Evolutionary conservation across 2,329 filamentous ascomycete species (phyloP).

Genomic region (Calonectria pseudoturangicola): DNA sequence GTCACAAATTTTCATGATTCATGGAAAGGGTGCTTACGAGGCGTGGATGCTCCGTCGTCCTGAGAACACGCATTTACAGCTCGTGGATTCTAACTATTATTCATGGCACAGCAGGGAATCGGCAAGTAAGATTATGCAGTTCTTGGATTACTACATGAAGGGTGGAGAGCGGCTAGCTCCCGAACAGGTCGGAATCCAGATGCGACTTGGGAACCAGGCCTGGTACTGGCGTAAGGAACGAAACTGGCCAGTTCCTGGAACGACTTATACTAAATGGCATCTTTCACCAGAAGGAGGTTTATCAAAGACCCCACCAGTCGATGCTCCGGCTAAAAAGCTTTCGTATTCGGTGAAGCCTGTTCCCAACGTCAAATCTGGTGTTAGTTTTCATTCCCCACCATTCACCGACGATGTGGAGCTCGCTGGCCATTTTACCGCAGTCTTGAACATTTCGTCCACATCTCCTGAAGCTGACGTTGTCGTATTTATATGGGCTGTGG

Average conservation of each 20-base stretch:
- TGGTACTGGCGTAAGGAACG: conserved; percentile 17
- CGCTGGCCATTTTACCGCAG: neutral
- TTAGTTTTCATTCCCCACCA: neutral
- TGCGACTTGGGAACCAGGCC: neutral
- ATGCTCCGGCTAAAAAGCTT: neutral
- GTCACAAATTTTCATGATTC: conserved; percentile 6
- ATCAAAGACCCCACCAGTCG: neutral
- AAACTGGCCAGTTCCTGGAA: conserved; percentile 6
- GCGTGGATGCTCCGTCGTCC: conserved; percentile 4
- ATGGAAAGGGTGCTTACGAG: conserved; percentile 12
- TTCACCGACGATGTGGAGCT: conserved; percentile 2
- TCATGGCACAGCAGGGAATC: conserved; percentile 8
- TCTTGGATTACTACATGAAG: conserved; percentile 2
- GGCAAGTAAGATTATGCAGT: neutral
- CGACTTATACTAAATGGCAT: neutral
- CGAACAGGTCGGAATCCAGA: conserved; percentile 5
- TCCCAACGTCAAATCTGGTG: neutral
- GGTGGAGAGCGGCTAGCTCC: neutral
- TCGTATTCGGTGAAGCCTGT: neutral
- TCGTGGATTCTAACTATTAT: conserved; percentile 8
- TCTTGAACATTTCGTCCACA: neutral
- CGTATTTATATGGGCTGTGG: neutral
- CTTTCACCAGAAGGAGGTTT: neutral
- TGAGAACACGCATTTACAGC: neutral
- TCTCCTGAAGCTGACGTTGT: neutral